A percentile compares a stretch with the other conserved stretches of the same genome.
phyloP scores from a whole-genome alignment of 306 rosid species.

The Glycine soja region DNA sequence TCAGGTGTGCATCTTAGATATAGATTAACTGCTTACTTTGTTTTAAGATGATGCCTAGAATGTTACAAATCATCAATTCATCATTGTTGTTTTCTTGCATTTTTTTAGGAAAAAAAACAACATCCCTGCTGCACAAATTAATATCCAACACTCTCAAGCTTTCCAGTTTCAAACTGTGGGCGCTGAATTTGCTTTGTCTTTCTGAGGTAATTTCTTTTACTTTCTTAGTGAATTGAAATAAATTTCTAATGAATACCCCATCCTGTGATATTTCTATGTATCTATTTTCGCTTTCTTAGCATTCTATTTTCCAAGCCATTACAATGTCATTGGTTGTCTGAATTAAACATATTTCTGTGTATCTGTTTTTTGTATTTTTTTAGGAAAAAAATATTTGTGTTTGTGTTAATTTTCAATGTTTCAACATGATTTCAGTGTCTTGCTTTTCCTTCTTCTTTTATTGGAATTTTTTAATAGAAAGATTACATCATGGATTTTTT shows the following conservation, averaged over 20 bases:
- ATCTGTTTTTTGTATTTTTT: too few species aligned
- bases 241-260: too few species aligned
- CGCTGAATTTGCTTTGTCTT: background rate
- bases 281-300: too few species aligned
- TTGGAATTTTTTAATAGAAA: background rate
- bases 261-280: too few species aligned
- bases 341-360: too few species aligned
- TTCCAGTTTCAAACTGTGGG: background rate
- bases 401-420: background rate
- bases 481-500: background rate
- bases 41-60: background rate
- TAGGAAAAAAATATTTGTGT: too few species aligned
- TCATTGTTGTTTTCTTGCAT: constrained; percentile 19
- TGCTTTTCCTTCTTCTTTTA: background rate
- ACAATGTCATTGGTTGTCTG: too few species aligned
- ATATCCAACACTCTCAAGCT: background rate
- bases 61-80: background rate
- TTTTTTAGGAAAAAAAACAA: too few species aligned
- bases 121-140: constrained; percentile 1
- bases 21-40: background rate
- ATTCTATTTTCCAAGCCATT: too few species aligned
- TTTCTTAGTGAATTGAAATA: background rate
- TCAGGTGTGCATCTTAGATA: constrained; percentile 31
- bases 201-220: constrained; percentile 41
- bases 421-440: too few species aligned